Base-by-base conservation (phyloP, 2,329 filamentous ascomycete species). In the Penicillium sp. region DNA sequence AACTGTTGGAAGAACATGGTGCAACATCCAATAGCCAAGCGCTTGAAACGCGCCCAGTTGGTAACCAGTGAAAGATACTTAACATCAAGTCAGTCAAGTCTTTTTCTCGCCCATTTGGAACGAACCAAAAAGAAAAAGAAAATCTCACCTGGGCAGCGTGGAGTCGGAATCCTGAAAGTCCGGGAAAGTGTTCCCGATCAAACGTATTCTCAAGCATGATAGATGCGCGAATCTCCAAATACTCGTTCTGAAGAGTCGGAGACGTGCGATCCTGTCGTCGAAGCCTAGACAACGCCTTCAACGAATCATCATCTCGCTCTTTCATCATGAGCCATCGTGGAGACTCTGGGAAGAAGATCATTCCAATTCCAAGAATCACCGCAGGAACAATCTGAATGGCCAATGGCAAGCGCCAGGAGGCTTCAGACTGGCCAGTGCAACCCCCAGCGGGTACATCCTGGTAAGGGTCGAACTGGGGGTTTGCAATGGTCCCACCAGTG, bases 301-400 rank as follows among this genome's bases (percentile, higher is more conserved):
- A 63, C 0, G 73, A 72, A 12, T 80, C 77, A 3, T 75, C 66
- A 43, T 80, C 70, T 4, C 73, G 70, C 33, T 72, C 73, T 44
- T 72, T 69, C 54, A 71, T 73, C 7, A 72, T 66, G 2, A 81
- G 67, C 71, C 78, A 82, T 25, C 79, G 71, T 0, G 79, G 79
- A 0, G 78, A 80, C 47, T 76, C 79, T 0, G 80, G 80, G 50
- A 80, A 71, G 60, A 79, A 77, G 4, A 68, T 28, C 56, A 73
- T 71, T 7, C 70, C 69, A 3, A 66, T 49, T 3, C 70, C 66
- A 1, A 74, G 55, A 12, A 66, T 55, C 0, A 72, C 40, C 1
- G 70, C 70, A 0, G 70, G 70, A 8, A 66, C 48, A 12, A 77
- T 69, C 46, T 78, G 76, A 4, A 78, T 55, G 3, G 72, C 60